phyloP scores from a whole-genome alignment of 1,284 basidiomycete genomes.

The Microstroma glucosiphilum region DNA sequence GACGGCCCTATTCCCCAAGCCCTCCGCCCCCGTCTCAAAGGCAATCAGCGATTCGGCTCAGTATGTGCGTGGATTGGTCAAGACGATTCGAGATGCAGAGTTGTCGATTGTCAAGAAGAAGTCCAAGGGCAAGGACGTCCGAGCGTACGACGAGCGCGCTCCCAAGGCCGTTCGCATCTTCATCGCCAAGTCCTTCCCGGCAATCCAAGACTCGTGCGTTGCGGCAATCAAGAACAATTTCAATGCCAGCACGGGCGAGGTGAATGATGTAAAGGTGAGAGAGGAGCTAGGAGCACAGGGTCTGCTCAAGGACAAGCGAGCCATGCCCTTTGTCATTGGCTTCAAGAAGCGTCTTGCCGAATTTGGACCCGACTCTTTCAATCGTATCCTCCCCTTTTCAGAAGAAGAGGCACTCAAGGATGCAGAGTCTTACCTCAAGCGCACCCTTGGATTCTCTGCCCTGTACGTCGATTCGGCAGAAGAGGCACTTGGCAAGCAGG shows the following conservation, averaged over 20 bases:
- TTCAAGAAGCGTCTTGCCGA: slow-evolving; percentile 87
- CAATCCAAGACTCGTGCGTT: slow-evolving; percentile 84
- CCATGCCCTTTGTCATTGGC: slow-evolving; percentile 87
- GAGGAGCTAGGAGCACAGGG: slow-evolving; percentile 67
- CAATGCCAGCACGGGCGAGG: slow-evolving; percentile 59
- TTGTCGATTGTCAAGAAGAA: slow-evolving; percentile 52
- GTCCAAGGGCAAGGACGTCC: slow-evolving; percentile 34
- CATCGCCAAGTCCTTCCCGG: slow-evolving; percentile 83
- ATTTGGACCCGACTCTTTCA: slow-evolving; percentile 76
- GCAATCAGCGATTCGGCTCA: slow-evolving; percentile 56
- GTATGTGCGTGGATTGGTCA: slow-evolving; percentile 80
- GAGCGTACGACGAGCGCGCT: slow-evolving; percentile 38
- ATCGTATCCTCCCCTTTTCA: slow-evolving; percentile 78
- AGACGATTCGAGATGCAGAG: slow-evolving; percentile 86
- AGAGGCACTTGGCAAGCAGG: slow-evolving; percentile 56
- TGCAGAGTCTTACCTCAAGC: slow-evolving; percentile 64
- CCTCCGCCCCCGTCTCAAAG: slow-evolving; percentile 58
- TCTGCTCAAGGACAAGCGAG: slow-evolving; percentile 87
- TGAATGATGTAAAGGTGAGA: slow-evolving; percentile 79
- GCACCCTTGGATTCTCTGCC: slow-evolving; percentile 68
- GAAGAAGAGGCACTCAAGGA: slow-evolving; percentile 67
- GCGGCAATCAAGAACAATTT: slow-evolving; percentile 69
- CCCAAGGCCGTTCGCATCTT: slow-evolving; percentile 79
- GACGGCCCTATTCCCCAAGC: slow-evolving; percentile 67
- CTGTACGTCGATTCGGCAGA: slow-evolving; percentile 68